Percentiles rank a stretch among this genome's conserved stretches.
Evolutionary conservation across 352 stramenopile genomes (phyloP).

Genomic region (Phytophthora crassamura): DNA sequence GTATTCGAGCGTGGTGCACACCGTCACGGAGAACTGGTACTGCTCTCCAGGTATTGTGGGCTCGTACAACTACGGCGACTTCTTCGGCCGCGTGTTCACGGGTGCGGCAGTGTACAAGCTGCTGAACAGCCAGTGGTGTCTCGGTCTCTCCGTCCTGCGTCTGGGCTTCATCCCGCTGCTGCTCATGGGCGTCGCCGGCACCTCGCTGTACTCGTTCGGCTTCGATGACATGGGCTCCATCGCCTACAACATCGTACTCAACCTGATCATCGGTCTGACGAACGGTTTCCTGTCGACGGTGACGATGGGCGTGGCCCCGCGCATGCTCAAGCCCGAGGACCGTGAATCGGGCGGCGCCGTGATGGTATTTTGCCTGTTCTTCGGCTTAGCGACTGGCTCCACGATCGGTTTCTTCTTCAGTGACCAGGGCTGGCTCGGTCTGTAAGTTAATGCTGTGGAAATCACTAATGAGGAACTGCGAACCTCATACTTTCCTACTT

Average conservation of each 20-base stretch:
- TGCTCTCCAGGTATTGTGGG: slow-evolving; percentile 52
- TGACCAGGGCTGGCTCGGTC: slow-evolving; percentile 46
- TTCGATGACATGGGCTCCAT: slow-evolving; percentile 24
- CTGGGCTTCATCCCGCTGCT: slow-evolving; percentile 52
- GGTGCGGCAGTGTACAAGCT: slow-evolving; percentile 47
- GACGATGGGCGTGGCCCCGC: slow-evolving; percentile 52
- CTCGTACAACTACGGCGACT: slow-evolving; percentile 60
- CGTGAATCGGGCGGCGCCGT: slow-evolving; percentile 50
- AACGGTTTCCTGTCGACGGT: slow-evolving; percentile 56
- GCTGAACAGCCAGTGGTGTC: slow-evolving; percentile 46
- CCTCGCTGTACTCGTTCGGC: slow-evolving; percentile 51
- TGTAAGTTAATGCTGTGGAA: slow-evolving; percentile 33
- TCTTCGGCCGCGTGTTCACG: slow-evolving; percentile 48
- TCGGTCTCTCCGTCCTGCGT: slow-evolving; percentile 39
- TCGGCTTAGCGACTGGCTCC: slow-evolving; percentile 46
- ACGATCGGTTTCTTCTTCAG: slow-evolving; percentile 49
- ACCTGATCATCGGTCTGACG: slow-evolving; percentile 47
- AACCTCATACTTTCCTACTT: no score
- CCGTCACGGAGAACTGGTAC: slow-evolving; percentile 39
- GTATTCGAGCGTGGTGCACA: slow-evolving; percentile 18
- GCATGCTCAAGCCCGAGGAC: slow-evolving; percentile 49
- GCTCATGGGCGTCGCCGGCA: slow-evolving; percentile 49
- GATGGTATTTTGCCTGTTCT: slow-evolving; percentile 56
- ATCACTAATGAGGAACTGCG: background rate
- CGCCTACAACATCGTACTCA: slow-evolving; percentile 43